Evolutionary conservation across 345 rosid genomes (phyloP).

Genomic region (Clausena lansium): DNA sequence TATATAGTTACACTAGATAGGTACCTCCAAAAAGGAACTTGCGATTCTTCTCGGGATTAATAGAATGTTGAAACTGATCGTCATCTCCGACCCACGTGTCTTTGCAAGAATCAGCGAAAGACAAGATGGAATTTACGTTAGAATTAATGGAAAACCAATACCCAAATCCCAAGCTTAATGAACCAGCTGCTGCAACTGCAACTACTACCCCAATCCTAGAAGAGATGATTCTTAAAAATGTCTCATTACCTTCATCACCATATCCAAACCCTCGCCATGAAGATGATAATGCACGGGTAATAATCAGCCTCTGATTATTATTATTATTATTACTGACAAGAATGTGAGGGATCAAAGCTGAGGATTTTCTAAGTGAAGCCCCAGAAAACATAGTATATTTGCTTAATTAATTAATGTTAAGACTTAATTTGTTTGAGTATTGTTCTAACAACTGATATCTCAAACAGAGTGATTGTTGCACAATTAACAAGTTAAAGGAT

Average conservation of each 20-base stretch:
- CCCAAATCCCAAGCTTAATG: conserved; percentile 32
- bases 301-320: neutral
- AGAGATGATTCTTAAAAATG: neutral
- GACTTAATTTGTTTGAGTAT: neutral
- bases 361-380: conserved; percentile 25
- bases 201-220: conserved; percentile 24
- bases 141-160: conserved; percentile 17
- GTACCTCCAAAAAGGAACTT: conserved; percentile 49
- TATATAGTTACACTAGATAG: neutral
- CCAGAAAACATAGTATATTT: conserved; percentile 31
- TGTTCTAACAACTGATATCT: neutral
- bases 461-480: neutral
- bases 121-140: conserved; percentile 16
- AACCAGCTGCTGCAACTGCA: conserved; percentile 31
- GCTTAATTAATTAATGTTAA: too few relatives aligned
- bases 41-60: conserved; percentile 17
- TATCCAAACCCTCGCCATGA: conserved; percentile 1
- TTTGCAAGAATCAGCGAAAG: conserved; percentile 25
- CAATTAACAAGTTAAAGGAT: neutral
- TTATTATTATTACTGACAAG: neutral
- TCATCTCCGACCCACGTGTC: conserved; percentile 11
- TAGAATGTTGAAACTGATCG: conserved; percentile 17
- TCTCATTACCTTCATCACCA: neutral
- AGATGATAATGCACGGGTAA: conserved; percentile 6
- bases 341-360: conserved; percentile 18